Evolutionary conservation across 1,284 basidiomycete species (phyloP), one percentile per base, ranked within the genome.

Genomic region (Cystobasidium pallidum): DNA sequence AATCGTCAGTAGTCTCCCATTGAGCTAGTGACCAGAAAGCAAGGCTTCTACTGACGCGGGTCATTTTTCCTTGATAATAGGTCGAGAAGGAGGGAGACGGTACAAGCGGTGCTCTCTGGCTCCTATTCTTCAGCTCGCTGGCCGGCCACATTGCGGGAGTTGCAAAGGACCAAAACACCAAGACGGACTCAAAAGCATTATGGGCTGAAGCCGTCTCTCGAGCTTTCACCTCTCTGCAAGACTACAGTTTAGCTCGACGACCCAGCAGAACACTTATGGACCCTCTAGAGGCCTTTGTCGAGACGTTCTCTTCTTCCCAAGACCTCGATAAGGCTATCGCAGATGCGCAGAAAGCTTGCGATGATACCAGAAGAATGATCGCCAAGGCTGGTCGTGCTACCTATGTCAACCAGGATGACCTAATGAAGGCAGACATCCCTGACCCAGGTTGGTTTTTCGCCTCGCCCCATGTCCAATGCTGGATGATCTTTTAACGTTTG

Each of bases 311-410:
- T 83, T 30, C 45, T 41, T 70, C 73, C 8, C 57, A 84, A 45
- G 80, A 80, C 17, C 72, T 72, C 13, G 81, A 83, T 73, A 81
- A 83, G 54, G 90, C 92, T 0, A 87, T 90, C 30, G 81, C 83
- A 51, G 86, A 85, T 0, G 91, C 90, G 0, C 83, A 83, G 19
- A 83, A 84, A 4, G 91, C 91, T 0, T 89, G 92, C 1, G 88
- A 90, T 74, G 83, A 82, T 10, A 93, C 91, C 28, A 88, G 85
- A 76, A 82, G 89, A 72, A 81, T 94, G 1, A 87, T 88, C 39
- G 94, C 94, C 1, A 92, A 90, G 82, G 93, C 91, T 1, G 94
- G 94, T 0, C 83, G 94, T 75, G 93, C 91, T 75, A 91, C 91
- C 0, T 96, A 96, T 81, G 88, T 95, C 52, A 90, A 89, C 77